Evolutionary conservation across 148 eudicot species (phyloP).

Genomic region (Cornus florida): DNA sequence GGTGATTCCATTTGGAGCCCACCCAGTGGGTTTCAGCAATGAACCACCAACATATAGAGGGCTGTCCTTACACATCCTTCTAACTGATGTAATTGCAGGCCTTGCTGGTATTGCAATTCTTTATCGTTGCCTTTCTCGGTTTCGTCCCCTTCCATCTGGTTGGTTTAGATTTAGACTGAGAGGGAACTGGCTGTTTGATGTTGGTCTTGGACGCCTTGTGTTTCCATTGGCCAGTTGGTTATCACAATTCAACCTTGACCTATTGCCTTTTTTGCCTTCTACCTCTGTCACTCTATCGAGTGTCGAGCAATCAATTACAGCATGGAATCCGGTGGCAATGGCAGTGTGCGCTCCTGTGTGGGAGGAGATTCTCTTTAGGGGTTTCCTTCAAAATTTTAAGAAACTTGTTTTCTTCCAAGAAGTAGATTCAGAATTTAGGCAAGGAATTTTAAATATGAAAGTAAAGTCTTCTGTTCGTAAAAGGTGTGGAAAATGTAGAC

Average conservation of each 20-base stretch:
- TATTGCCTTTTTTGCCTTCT: no score
- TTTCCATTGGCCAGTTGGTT: slow-evolving; percentile 80
- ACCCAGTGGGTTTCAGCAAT: slow-evolving; percentile 65
- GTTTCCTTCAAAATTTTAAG: slow-evolving; percentile 44
- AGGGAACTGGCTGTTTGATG: slow-evolving; percentile 79
- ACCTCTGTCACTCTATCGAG: no score
- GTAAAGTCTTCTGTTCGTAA: no score
- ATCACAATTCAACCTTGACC: slow-evolving; percentile 22
- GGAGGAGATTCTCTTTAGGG: slow-evolving; percentile 73
- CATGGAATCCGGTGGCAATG: slow-evolving; percentile 72
- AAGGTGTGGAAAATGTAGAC: no score
- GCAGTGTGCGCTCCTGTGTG: slow-evolving; percentile 81
- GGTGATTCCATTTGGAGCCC: slow-evolving; percentile 83
- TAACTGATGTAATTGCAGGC: slow-evolving; percentile 76
- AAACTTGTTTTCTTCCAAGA: no score
- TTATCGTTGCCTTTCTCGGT: slow-evolving; percentile 59
- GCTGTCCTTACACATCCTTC: slow-evolving; percentile 75
- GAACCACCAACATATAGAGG: slow-evolving; percentile 73
- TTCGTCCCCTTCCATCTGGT: slow-evolving; percentile 72
- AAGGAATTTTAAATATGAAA: no score
- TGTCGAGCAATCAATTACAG: background rate
- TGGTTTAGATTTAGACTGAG: slow-evolving; percentile 75
- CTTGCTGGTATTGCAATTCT: slow-evolving; percentile 78
- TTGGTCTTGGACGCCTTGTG: slow-evolving; percentile 74
- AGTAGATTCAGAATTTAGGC: no score